Conservation (phyloP, 73 alveolate genomes). For the Tetrahymena elliotti region DNA sequence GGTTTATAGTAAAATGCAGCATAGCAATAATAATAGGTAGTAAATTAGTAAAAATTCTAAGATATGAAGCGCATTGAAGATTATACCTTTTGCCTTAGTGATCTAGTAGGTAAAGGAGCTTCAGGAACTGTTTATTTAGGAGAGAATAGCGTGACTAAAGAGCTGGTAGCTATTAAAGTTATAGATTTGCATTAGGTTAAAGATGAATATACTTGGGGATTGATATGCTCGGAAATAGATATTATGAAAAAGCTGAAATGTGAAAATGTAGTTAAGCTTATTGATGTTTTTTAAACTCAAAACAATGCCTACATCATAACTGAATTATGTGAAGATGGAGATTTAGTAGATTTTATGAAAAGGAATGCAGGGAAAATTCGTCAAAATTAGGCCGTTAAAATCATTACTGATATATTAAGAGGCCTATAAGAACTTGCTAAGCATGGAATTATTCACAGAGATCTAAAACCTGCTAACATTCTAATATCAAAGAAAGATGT, state of each 20-base stretch:
- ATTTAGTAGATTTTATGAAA: constrained; percentile 35
- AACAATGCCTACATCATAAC: constrained; percentile 37
- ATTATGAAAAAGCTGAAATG: constrained; percentile 42
- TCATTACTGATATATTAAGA: constrained; percentile 19
- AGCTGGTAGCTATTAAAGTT: background rate
- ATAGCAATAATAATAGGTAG: background rate
- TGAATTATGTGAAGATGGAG: constrained; percentile 50
- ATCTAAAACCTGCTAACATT: constrained; percentile 57
- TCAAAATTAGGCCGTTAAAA: constrained; percentile 18
- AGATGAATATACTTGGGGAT: background rate
- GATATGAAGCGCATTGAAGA: constrained; percentile 21
- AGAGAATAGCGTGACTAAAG: background rate
- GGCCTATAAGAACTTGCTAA: constrained; percentile 27
- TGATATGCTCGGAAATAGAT: constrained; percentile 31
- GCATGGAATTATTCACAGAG: constrained; percentile 50
- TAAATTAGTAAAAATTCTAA: background rate
- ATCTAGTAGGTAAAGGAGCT: constrained; percentile 40
- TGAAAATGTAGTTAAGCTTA: constrained; percentile 34
- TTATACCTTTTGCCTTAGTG: constrained; percentile 15
- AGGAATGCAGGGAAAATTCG: background rate
- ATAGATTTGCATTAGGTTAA: background rate
- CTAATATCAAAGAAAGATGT: constrained; percentile 38
- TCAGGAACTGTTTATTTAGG: constrained; percentile 42
- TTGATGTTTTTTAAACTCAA: constrained; percentile 37
- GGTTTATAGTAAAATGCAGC: background rate